phyloP scores from a whole-genome alignment of 2,329 filamentous ascomycete genomes.

The Aureobasidium sp. region DNA sequence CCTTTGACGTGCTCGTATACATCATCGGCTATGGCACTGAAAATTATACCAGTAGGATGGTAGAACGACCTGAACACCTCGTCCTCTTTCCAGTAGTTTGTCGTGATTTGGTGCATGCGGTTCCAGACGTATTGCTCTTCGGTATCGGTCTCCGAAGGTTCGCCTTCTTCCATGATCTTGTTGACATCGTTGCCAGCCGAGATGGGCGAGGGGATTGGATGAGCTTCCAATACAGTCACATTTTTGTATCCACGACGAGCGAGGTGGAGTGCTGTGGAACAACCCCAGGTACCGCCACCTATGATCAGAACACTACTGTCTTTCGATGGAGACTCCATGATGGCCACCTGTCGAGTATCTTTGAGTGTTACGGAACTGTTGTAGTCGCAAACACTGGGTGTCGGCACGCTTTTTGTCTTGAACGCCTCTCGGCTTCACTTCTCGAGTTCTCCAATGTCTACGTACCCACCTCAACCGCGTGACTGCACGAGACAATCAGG shows the following conservation, averaged over 20 bases:
- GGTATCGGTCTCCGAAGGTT: constrained; percentile 14
- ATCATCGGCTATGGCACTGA: constrained; percentile 34
- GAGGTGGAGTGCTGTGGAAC: constrained; percentile 44
- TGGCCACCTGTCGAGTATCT: neutral
- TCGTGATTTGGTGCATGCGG: constrained; percentile 27
- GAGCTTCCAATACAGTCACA: constrained; percentile 41
- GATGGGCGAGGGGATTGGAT: constrained; percentile 38
- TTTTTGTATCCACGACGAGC: constrained; percentile 41
- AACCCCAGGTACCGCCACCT: constrained; percentile 44
- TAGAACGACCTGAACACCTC: constrained; percentile 36
- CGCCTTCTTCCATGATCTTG: constrained; percentile 40
- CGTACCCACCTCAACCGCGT: constrained; percentile 1
- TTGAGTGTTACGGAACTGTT: neutral
- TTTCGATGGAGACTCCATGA: constrained; percentile 11
- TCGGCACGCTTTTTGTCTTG: neutral
- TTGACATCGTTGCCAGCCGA: constrained; percentile 45
- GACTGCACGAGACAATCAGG: neutral
- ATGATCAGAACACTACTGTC: constrained; percentile 33
- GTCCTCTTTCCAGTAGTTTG: constrained; percentile 36
- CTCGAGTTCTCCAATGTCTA: neutral
- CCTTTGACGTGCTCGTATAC: constrained; percentile 31
- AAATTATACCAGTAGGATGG: constrained; percentile 40
- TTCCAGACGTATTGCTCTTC: constrained; percentile 30
- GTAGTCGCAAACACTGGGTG: neutral
- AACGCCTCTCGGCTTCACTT: neutral